phyloP scores from a whole-genome alignment of 169 alveolate species.

The Cryptosporidium meleagridis region DNA sequence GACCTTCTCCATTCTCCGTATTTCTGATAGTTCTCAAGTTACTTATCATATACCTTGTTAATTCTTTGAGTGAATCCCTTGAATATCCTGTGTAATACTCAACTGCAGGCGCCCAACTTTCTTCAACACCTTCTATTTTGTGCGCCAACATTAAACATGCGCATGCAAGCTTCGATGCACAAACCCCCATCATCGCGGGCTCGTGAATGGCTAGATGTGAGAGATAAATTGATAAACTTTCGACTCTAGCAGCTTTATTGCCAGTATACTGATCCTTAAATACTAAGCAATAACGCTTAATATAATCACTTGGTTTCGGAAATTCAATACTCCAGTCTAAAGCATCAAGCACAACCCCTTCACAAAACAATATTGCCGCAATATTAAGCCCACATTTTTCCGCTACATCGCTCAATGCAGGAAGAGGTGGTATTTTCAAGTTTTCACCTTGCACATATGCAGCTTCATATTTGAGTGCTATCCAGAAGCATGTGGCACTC shows the following conservation, averaged over 20 bases:
- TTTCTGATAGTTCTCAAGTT: conserved; percentile 70
- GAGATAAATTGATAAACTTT: conserved; percentile 56
- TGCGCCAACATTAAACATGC: conserved; percentile 74
- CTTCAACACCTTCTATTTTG: conserved; percentile 73
- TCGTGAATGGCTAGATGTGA: conserved; percentile 73
- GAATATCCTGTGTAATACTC: conserved; percentile 70
- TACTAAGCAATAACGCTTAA: conserved; percentile 67
- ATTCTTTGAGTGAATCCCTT: conserved; percentile 58
- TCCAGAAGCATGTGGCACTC: conserved; percentile 74
- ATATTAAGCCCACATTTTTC: conserved; percentile 73
- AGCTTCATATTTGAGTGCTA: conserved; percentile 66
- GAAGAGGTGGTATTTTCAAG: conserved; percentile 61
- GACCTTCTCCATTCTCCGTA: conserved; percentile 72
- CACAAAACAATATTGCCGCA: conserved; percentile 69
- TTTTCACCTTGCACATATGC: conserved; percentile 75
- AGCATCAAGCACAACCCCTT: conserved; percentile 69
- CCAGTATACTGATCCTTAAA: conserved; percentile 72
- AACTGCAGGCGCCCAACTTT: conserved; percentile 72
- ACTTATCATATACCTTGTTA: conserved; percentile 74
- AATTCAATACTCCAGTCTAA: conserved; percentile 71
- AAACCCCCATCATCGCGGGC: conserved; percentile 74
- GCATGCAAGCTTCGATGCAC: conserved; percentile 69
- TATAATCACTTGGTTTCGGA: conserved; percentile 74
- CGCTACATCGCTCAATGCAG: conserved; percentile 71
- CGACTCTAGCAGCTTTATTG: conserved; percentile 63